These are phyloP conservation scores for Serpula lacrymans DNA, from an alignment of 768 basidiomycete genomes.

Conservation along the genomic window DNA sequence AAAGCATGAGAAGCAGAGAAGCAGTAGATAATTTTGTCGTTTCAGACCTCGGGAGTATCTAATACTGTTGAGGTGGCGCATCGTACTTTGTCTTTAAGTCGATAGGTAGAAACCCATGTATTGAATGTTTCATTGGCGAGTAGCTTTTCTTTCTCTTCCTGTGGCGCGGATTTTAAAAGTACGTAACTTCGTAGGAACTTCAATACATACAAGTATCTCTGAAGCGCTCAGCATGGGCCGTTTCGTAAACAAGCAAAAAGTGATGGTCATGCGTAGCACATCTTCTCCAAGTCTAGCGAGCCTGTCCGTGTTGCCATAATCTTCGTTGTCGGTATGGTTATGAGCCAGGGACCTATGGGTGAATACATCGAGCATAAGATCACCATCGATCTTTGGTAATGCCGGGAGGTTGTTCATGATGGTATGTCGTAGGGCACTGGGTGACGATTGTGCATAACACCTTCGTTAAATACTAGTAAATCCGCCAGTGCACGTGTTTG, in stretches of 20 bases:
- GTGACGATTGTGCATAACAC: no score
- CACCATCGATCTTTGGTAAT: slow-evolving; percentile 55
- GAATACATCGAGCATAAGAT: slow-evolving; percentile 57
- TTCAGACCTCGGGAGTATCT: slow-evolving; percentile 34
- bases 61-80: no score
- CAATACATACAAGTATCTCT: slow-evolving; percentile 41
- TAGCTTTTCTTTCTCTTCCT: slow-evolving; percentile 26
- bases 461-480: no score
- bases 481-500: no score
- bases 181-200: not conserved
- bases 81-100: slow-evolving; percentile 51
- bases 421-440: slow-evolving; percentile 4
- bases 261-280: slow-evolving; percentile 50
- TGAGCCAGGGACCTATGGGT: slow-evolving; percentile 43
- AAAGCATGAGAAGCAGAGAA: not conserved
- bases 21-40: no score
- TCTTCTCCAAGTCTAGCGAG: slow-evolving; percentile 55
- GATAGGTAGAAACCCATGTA: slow-evolving; percentile 50
- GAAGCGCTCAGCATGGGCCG: slow-evolving; percentile 39
- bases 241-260: slow-evolving; percentile 45
- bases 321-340: slow-evolving; percentile 29
- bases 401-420: slow-evolving; percentile 36
- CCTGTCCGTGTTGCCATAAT: slow-evolving; percentile 59
- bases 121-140: slow-evolving; percentile 39
- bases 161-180: not conserved